Base-by-base conservation (phyloP, 2,329 filamentous ascomycete genomes). In the Exophiala mesophila region DNA sequence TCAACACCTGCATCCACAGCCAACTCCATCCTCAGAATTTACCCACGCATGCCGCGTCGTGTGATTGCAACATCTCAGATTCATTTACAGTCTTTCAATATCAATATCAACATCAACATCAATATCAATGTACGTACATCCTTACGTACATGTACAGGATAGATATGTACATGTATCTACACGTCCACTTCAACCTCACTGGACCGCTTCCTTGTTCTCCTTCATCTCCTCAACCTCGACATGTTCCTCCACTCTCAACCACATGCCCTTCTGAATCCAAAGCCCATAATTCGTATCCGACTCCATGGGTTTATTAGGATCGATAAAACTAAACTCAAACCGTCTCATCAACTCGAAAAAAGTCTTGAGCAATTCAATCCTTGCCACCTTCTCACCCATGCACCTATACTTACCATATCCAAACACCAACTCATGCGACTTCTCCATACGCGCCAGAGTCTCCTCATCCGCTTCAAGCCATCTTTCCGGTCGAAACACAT, bases 401-500 rank as follows among this genome's bases (percentile, higher is more conserved):
- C 59, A 64, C 1, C 49, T 54, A 12, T 60, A 49, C n/a, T 55
- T 36, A 2, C 61, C 60, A 5, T 53, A 44, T 1, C 61, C 60
- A 38, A 63, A 64, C 10, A 54, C 49, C 5, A 63, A 42, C 31
- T 63, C 39, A 16, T 28, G 54, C 23, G 53, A 53, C 18, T 53
- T 43, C 2, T 63, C 57, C 55, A 68, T 61, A 7, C 54, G 43
- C n/a, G 31, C 32, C 6, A 31, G 6, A 6, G 6, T 16, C 7
- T 20, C 13, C 8, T 54, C 47, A 8, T 42, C 49, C 8, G 53
- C 60, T 3, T n/a, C 57, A 1, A 71, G 47, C 69, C 69, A 73
- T 3, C 68, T 49, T 47, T 69, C 66, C 1, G 68, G 68, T 9
- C 53, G 54, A 33, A 65, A 71, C 8, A 59, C 55, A 23, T 66